These are phyloP conservation scores for Lathyrus aphaca DNA, from an alignment of 306 rosid genomes.

Conservation along the genomic window DNA sequence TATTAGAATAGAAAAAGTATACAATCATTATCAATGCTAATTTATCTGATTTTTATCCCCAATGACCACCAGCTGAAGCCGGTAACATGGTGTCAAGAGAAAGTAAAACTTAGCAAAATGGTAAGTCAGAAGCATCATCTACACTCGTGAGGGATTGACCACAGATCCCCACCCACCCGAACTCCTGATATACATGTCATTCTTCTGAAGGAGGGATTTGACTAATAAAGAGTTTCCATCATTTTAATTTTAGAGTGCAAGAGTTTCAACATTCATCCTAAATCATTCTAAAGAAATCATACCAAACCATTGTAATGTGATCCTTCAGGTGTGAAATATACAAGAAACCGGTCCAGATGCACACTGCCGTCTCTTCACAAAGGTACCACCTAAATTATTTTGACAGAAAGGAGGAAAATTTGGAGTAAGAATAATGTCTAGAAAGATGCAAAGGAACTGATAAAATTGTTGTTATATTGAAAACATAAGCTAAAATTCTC, in stretches of 20 bases:
- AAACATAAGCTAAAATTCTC: conserved; percentile 32
- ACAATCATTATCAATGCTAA: conserved; percentile 21
- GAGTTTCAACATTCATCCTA: conserved; percentile 32
- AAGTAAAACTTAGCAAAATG: conserved; percentile 2
- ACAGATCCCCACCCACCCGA: neutral
- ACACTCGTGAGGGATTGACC: neutral
- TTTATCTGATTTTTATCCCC: conserved; percentile 2
- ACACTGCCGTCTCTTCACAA: conserved; percentile 82
- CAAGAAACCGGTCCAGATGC: conserved; percentile 87
- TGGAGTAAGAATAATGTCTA: conserved; percentile 10
- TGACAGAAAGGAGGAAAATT: conserved; percentile 35
- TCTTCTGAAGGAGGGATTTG: conserved; percentile 17
- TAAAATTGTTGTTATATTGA: conserved; percentile 33
- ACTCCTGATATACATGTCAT: neutral
- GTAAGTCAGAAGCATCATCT: conserved; percentile 2
- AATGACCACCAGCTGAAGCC: conserved; percentile 10
- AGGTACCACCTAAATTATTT: conserved; percentile 85
- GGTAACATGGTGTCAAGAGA: conserved; percentile 9
- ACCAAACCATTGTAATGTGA: conserved; percentile 75
- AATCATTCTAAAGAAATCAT: conserved; percentile 46
- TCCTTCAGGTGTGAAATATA: conserved; percentile 77
- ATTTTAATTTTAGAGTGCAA: conserved; percentile 16
- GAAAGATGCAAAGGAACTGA: neutral
- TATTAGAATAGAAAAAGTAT: neutral
- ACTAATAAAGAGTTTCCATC: conserved; percentile 15